These are phyloP conservation scores for Fusarium compactum DNA, from an alignment of 2,329 filamentous ascomycete genomes.

Conservation along the genomic window DNA sequence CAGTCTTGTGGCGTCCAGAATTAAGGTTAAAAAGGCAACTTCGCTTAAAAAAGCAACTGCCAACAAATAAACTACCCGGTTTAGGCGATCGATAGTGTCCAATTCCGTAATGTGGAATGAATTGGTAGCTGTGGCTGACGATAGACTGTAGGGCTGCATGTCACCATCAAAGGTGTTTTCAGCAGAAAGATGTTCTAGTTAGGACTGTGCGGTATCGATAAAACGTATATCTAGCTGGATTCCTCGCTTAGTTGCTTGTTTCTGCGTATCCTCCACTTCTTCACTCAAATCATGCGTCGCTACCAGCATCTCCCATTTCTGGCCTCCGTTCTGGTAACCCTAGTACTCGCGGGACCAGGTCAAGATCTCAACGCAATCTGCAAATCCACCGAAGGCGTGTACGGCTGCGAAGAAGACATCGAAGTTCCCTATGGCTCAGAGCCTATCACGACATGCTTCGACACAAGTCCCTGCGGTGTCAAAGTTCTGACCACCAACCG, in stretches of 20 bases:
- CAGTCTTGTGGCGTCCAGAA: slow-evolving; percentile 5
- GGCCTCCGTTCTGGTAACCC: neutral
- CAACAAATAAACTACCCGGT: slow-evolving; percentile 11
- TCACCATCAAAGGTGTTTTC: neutral
- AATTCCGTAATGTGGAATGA: neutral
- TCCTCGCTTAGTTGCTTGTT: neutral
- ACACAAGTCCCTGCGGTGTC: slow-evolving; percentile 29
- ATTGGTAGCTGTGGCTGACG: slow-evolving; percentile 12
- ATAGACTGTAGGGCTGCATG: slow-evolving; percentile 1
- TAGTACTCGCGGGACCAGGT: slow-evolving; percentile 13
- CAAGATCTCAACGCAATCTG: slow-evolving; percentile 27
- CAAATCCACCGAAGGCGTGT: slow-evolving; percentile 29
- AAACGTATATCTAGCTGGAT: neutral
- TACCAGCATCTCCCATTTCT: neutral
- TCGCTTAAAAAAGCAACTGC: neutral
- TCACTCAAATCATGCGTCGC: neutral
- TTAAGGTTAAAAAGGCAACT: slow-evolving; percentile 27
- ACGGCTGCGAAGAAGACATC: slow-evolving; percentile 20
- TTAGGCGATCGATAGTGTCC: neutral
- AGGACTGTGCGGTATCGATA: neutral
- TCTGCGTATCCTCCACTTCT: rapidly evolving
- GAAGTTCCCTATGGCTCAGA: slow-evolving; percentile 26
- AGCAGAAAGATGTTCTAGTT: slow-evolving; percentile 4
- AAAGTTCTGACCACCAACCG: slow-evolving; percentile 19
- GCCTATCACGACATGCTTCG: slow-evolving; percentile 19